Conservation (phyloP, 495 filamentous ascomycete genomes). For the Penicillium cosmopolitanum region DNA sequence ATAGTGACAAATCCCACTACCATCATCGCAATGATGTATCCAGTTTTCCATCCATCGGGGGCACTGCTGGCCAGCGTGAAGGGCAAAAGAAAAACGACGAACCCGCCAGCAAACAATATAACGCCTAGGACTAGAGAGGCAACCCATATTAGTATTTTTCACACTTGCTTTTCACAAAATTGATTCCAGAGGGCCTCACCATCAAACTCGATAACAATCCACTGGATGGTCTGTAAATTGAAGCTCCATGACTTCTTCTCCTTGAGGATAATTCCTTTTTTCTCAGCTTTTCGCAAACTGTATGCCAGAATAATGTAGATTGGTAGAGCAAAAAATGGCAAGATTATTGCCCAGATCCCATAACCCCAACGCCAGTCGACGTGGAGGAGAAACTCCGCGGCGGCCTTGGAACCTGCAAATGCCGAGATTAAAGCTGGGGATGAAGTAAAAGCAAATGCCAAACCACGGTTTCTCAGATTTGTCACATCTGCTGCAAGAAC, state of each 20-base stretch:
- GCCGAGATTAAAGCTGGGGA: constrained; percentile 53
- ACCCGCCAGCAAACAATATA: constrained; percentile 53
- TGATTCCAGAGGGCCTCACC: neutral
- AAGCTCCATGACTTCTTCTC: neutral
- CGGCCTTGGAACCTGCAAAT: constrained; percentile 26
- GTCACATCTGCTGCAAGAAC: constrained; percentile 63
- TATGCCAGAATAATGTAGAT: constrained; percentile 37
- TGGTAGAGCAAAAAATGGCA: constrained; percentile 52
- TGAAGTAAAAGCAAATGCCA: constrained; percentile 58
- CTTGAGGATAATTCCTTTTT: constrained; percentile 17
- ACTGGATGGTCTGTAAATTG: neutral
- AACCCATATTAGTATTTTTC: neutral
- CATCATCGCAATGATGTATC: constrained; percentile 52
- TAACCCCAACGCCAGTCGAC: constrained; percentile 61
- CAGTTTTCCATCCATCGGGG: constrained; percentile 42
- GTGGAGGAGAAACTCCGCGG: constrained; percentile 42
- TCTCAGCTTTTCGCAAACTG: constrained; percentile 48
- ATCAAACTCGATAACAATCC: constrained; percentile 5
- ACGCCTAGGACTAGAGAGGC: constrained; percentile 41
- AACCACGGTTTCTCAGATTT: constrained; percentile 54
- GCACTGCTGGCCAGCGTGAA: constrained; percentile 49
- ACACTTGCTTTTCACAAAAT: constrained; percentile 2
- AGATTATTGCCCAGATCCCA: constrained; percentile 58
- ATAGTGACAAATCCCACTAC: constrained; percentile 54
- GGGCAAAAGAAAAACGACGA: constrained; percentile 59